Evolutionary conservation across 805 yeast species (phyloP), one percentile per base, ranked within the genome.

Genomic region (Candida montana): DNA sequence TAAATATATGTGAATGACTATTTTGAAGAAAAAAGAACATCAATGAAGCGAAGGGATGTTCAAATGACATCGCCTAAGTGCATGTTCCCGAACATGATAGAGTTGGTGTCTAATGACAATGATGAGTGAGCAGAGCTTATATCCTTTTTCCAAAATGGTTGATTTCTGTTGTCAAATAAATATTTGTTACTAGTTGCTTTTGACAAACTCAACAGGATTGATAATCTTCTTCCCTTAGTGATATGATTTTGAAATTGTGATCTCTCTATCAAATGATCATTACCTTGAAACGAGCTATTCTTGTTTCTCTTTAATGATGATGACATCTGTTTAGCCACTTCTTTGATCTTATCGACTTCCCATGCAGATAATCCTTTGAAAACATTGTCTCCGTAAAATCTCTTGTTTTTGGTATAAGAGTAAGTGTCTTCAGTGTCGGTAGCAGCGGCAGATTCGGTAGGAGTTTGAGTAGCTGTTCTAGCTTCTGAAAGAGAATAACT

Each of bases 371-470:
- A 49, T 4, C 50, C 48, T 17, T 40, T 34, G 13, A 57, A 42
- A 6, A 54, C 12, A 18, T 55, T 57, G 39, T 57, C 61, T 15
- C 60, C 61, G 35, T 57, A 55, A 33, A 55, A 57, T 32, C 58
- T 45, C 33, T 52, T 53, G 7, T 27, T 13, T 5, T 34, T 26
- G 4, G 17, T 31, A 15, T 17, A 33, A 10, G 31, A 19, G 12
- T 37, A 37, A 16, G 36, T 18, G 10, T 41, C 39, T 35, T 47
- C 41, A 7, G 29, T 30, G 6, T 37, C 34, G 16, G 34, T 30
- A 15, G 20, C 39, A 7, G 15, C 28, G 12, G 4, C 40, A 6
- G 44, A 33, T 31, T 28, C 44, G 15, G 32, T 23, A 18, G 36
- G 35, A 23, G 34, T 23, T 18, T 37, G 43, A 12, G 34, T 29